A percentile compares a stretch with the other conserved stretches of the same genome.
These are phyloP conservation scores for Ophiocordyceps australis DNA, from an alignment of 2,329 filamentous ascomycete genomes.

Conservation along the genomic window DNA sequence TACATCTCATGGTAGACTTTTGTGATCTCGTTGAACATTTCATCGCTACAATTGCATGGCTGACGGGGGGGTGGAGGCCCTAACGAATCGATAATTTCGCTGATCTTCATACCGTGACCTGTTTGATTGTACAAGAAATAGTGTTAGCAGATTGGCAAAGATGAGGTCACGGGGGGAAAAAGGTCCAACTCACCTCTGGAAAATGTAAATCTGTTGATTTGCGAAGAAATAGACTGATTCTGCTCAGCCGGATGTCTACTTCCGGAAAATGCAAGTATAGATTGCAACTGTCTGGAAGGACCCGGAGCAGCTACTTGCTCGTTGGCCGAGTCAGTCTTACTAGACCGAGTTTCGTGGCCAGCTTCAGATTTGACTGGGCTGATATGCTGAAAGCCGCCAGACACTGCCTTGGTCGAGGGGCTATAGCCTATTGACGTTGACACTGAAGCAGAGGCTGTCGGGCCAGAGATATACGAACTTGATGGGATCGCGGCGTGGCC, in stretches of 20 bases:
- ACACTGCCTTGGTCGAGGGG: constrained; percentile 6
- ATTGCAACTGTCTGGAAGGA: too few relatives aligned
- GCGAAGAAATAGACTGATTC: too few relatives aligned
- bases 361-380: too few relatives aligned
- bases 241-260: too few relatives aligned
- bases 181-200: constrained; percentile 31
- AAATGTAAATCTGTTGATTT: too few relatives aligned
- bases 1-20: constrained; percentile 61
- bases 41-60: constrained; percentile 29
- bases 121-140: constrained; percentile 20
- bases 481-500: constrained; percentile 24
- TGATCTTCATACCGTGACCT: constrained; percentile 59
- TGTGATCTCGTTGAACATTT: constrained; percentile 46
- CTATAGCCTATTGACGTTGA: too few relatives aligned
- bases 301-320: constrained; percentile 41
- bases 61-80: constrained; percentile 40
- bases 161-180: constrained; percentile 7
- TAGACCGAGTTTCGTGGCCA: too few relatives aligned
- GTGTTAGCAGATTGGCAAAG: neutral
- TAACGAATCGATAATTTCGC: constrained; percentile 49
- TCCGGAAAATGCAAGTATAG: too few relatives aligned
- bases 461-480: constrained; percentile 17
- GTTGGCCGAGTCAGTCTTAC: constrained; percentile 23
- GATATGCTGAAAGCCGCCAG: too few relatives aligned
- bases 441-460: constrained; percentile 9